phyloP scores from a whole-genome alignment of 768 basidiomycete species.

The Neoboletus brunneissimus region DNA sequence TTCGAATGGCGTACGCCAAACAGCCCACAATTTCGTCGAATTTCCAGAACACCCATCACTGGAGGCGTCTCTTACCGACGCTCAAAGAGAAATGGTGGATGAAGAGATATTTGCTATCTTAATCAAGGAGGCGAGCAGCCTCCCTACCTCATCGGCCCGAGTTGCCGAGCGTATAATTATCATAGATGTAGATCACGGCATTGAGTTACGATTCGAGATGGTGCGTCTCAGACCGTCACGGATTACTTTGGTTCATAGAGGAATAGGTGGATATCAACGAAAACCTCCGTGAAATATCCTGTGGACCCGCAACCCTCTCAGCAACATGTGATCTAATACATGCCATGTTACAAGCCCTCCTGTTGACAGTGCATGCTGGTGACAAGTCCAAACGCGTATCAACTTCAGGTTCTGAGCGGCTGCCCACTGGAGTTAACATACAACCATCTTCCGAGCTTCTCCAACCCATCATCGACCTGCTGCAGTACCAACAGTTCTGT shows the following conservation, averaged over 20 bases:
- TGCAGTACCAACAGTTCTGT: conserved; percentile 80
- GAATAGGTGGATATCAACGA: conserved; percentile 36
- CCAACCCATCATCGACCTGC: conserved; percentile 71
- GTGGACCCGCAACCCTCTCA: conserved; percentile 18
- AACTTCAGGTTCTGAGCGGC: conserved; percentile 25
- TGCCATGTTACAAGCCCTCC: conserved; percentile 57
- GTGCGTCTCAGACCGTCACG: conserved; percentile 38
- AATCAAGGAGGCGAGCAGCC: conserved; percentile 70
- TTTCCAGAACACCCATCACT: conserved; percentile 37
- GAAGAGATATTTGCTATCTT: conserved; percentile 76
- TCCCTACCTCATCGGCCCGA: conserved; percentile 73
- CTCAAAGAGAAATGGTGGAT: conserved; percentile 73
- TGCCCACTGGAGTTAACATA: conserved; percentile 15
- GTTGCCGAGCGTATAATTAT: conserved; percentile 77
- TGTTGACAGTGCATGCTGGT: conserved; percentile 57
- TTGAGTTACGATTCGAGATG: conserved; percentile 70
- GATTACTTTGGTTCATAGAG: not conserved
- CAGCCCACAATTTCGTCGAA: conserved; percentile 39
- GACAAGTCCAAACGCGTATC: conserved; percentile 43
- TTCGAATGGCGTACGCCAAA: conserved; percentile 31
- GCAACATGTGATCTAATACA: conserved; percentile 68
- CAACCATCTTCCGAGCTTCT: conserved; percentile 49
- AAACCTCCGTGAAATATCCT: conserved; percentile 7
- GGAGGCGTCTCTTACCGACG: conserved; percentile 50
- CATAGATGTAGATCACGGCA: conserved; percentile 70